phyloP scores from a whole-genome alignment of 257 asterid species.

The Knoxia roxburghii region DNA sequence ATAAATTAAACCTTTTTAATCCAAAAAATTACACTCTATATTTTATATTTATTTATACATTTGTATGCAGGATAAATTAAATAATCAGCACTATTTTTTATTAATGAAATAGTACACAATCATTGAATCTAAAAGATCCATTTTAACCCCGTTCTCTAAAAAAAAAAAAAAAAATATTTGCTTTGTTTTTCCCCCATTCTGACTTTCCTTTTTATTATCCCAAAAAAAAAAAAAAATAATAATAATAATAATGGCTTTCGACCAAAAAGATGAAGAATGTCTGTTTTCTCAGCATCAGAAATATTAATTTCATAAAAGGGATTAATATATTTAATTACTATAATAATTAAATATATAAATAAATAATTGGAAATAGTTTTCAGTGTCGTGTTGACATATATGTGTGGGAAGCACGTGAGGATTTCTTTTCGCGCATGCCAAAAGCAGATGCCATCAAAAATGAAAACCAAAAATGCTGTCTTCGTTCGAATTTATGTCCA shows the following conservation, averaged over 20 bases:
- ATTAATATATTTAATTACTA: background rate
- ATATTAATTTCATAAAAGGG: background rate
- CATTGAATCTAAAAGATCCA: conserved; percentile 67
- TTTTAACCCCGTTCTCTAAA: conserved; percentile 49
- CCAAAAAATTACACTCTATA: too few relatives aligned
- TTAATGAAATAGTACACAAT: conserved; percentile 41
- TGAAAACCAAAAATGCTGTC: conserved; percentile 2
- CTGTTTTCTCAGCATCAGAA: background rate
- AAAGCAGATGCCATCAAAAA: conserved; percentile 34
- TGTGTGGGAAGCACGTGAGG: conserved; percentile 65
- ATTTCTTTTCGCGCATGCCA: conserved; percentile 63
- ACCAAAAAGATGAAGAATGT: conserved; percentile 18
- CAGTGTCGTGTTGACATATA: too few relatives aligned
- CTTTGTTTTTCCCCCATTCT: background rate
- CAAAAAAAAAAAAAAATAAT: too few relatives aligned
- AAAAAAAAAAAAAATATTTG: conserved; percentile 14
- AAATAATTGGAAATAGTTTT: too few relatives aligned
- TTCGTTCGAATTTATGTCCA: background rate
- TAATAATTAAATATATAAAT: too few relatives aligned
- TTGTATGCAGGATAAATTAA: too few relatives aligned
- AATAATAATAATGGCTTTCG: conserved; percentile 30
- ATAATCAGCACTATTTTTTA: too few relatives aligned
- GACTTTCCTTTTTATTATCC: conserved; percentile 27
- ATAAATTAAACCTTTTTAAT: background rate
- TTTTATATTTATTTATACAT: too few relatives aligned